A percentile compares a stretch with the other conserved stretches of the same genome.
Conservation (phyloP, 2,329 filamentous ascomycete genomes). For the Colletotrichum melonis region DNA sequence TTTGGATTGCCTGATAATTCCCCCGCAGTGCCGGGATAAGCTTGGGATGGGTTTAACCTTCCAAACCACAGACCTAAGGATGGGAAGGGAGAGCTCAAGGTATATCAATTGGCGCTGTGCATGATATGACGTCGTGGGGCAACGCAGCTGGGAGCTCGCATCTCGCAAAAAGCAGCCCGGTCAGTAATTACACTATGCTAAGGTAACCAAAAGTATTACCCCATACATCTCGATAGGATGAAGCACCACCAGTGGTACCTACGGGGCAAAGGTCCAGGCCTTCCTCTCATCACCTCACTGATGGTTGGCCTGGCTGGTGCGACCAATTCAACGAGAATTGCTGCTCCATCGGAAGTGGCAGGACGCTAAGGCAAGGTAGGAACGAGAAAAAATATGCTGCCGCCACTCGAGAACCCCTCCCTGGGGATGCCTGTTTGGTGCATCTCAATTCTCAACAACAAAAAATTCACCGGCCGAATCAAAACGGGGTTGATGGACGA, state of each 20-base stretch:
- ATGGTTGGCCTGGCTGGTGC: constrained; percentile 10
- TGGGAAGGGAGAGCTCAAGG: constrained; percentile 27
- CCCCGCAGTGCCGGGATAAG: constrained; percentile 24
- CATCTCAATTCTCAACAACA: constrained; percentile 34
- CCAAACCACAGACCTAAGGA: neutral
- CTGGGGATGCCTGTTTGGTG: neutral
- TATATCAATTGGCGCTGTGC: constrained; percentile 13
- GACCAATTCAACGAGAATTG: constrained; percentile 37
- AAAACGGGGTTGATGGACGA: neutral
- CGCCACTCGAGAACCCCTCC: constrained; percentile 15
- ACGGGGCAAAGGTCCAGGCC: neutral
- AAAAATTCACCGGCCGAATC: constrained; percentile 23
- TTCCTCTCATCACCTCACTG: neutral
- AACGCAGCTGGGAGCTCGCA: constrained; percentile 18
- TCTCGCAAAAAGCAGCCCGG: neutral
- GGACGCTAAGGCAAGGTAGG: constrained; percentile 16
- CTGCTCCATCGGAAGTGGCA: constrained; percentile 12
- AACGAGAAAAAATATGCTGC: constrained; percentile 17
- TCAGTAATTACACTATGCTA: neutral
- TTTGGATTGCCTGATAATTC: neutral
- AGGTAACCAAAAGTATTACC: neutral
- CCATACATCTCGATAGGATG: neutral
- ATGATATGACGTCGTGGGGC: constrained; percentile 34
- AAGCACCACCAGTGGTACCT: neutral
- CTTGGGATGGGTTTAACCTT: constrained; percentile 22